Evolutionary conservation across 208 protist genomes (phyloP).

Genomic region (Acanthamoeba triangularis): DNA sequence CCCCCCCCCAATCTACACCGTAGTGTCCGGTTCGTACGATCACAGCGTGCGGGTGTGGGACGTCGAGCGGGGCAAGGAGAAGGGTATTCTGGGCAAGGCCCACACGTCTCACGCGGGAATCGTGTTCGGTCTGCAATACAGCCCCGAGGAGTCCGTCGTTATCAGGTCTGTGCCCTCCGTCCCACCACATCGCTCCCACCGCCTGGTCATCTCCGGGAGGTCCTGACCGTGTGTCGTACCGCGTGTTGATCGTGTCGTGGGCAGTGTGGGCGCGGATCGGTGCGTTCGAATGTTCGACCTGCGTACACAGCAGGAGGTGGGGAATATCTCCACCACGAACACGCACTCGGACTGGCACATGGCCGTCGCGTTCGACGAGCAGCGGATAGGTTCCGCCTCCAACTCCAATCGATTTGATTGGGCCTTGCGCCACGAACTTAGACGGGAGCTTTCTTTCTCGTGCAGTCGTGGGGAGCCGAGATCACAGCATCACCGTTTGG

Average conservation of each 20-base stretch:
- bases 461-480: not conserved
- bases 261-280: not conserved
- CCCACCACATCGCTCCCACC: not conserved
- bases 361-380: not conserved
- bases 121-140: not conserved
- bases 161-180: not conserved
- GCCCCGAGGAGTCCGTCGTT: not conserved
- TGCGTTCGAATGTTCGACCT: not conserved
- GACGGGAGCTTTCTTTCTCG: too few relatives aligned
- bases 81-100: not conserved
- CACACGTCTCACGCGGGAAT: not conserved
- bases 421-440: not conserved
- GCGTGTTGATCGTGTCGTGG: not conserved
- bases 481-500: not conserved
- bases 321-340: not conserved
- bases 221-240: not conserved
- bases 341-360: not conserved
- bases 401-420: too few relatives aligned
- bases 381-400: not conserved
- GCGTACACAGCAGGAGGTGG: not conserved
- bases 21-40: conserved; percentile 1
- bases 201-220: too few relatives aligned
- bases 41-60: conserved; percentile 1
- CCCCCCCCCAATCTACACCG: too few relatives aligned
- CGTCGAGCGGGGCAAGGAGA: not conserved